These are phyloP conservation scores for Russula virescens DNA, from an alignment of 768 basidiomycete genomes.

Conservation along the genomic window DNA sequence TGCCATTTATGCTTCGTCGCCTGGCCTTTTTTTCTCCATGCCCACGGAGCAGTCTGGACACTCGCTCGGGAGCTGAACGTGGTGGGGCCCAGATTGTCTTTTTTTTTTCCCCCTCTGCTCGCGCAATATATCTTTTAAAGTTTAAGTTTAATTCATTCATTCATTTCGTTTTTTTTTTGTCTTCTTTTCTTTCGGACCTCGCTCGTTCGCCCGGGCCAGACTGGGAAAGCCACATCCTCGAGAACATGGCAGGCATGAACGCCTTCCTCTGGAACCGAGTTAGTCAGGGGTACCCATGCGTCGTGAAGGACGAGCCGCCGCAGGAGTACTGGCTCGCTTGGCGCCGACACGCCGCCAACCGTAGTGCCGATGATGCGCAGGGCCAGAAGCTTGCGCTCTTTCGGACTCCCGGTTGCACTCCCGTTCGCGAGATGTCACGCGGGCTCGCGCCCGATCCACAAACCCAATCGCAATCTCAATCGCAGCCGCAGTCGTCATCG, in stretches of 20 bases:
- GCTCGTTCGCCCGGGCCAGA: neutral
- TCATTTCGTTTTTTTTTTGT: no score
- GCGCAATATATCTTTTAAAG: no score
- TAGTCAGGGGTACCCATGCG: constrained; percentile 16
- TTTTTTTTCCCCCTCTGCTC: no score
- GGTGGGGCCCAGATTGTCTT: no score
- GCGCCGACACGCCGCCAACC: neutral
- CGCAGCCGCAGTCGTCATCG: no score
- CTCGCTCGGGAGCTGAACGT: no score
- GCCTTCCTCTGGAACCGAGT: constrained; percentile 17
- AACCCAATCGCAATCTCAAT: no score
- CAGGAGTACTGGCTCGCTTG: constrained; percentile 9
- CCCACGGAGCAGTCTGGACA: no score
- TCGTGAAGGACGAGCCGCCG: constrained; percentile 5
- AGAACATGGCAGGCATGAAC: constrained; percentile 1
- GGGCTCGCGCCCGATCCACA: neutral
- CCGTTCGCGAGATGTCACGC: neutral
- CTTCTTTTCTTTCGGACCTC: no score
- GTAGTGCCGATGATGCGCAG: neutral
- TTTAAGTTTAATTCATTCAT: no score
- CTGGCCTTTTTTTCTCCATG: no score
- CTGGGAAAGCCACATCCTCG: neutral
- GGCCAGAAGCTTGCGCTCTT: neutral
- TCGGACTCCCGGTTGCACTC: neutral
- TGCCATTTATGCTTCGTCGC: no score